A percentile compares a stretch with the other conserved stretches of the same genome.
These are phyloP conservation scores for Amanita polypyramis DNA, from an alignment of 768 basidiomycete species.

Conservation along the genomic window DNA sequence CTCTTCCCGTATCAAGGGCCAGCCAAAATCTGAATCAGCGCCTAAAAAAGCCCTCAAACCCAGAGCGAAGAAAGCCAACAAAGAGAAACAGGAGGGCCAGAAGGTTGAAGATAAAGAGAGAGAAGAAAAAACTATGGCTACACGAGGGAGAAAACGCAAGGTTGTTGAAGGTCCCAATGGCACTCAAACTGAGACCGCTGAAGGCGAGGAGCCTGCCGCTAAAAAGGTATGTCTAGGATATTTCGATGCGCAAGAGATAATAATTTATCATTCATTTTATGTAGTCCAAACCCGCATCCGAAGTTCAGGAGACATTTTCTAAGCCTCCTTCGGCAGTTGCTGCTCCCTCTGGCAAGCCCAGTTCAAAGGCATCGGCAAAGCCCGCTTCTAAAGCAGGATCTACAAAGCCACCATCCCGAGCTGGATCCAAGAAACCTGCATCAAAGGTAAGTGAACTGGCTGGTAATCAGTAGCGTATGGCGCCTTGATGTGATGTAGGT, in stretches of 20 bases:
- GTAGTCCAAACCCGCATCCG: constrained; percentile 34
- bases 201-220: constrained; percentile 34
- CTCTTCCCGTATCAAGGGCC: constrained; percentile 66
- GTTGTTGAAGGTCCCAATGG: constrained; percentile 30
- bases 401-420: constrained; percentile 33
- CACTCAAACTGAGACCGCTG: constrained; percentile 21
- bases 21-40: constrained; percentile 41
- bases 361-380: constrained; percentile 29
- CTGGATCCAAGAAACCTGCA: constrained; percentile 48
- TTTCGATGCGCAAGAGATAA: constrained; percentile 8
- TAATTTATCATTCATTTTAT: constrained; percentile 16
- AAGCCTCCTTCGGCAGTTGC: constrained; percentile 11
- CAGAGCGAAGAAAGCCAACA: constrained; percentile 41
- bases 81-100: constrained; percentile 23
- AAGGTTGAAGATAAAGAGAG: constrained; percentile 26
- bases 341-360: constrained; percentile 23
- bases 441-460: constrained; percentile 37
- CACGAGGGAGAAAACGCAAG: constrained; percentile 34
- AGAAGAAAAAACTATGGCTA: constrained; percentile 46
- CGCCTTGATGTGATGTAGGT: constrained; percentile 19
- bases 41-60: constrained; percentile 61
- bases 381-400: constrained; percentile 29
- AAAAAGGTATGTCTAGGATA: constrained; percentile 43
- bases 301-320: constrained; percentile 20
- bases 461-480: constrained; percentile 9